Evolutionary conservation across 495 filamentous ascomycete genomes (phyloP), one percentile per base, ranked within the genome.

Genomic region (Schizothecium vesticola): DNA sequence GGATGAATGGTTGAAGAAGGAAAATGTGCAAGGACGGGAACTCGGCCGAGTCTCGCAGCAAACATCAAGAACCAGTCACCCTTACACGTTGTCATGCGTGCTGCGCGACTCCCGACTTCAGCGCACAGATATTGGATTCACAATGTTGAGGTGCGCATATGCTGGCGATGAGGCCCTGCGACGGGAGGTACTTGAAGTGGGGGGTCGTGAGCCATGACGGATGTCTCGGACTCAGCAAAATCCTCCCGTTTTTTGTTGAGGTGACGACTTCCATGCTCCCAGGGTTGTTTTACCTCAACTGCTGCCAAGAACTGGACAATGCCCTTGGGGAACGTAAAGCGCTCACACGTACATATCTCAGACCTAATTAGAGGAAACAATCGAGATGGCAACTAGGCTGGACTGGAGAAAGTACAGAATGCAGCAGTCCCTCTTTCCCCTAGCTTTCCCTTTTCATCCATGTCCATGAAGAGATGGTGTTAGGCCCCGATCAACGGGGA

Each of bases 221-320:
- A 51, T 51, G 43, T 51, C 43, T 51, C 43, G 43, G 43, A 22
- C 56, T 69, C 67, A 69, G 43, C 67, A 69, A 69, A 65, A 64
- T 69, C 56, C 26, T 9, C 12, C 26, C 10, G 2, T 58, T 70
- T 69, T 70, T 70, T 70, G 69, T 70, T 70, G 69, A 70, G 69
- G n/a, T 55, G 43, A 51, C 16, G 43, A 51, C 19, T 51, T 51
- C 19, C 19, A 36, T 1, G 31, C 11, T 12, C 3, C 11, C 43
- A n/a, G 43, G 16, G 43, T n/a, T n/a, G 43, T 51, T 51, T 51
- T 51, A 19, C 43, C 16, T n/a, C 43, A 51, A 51, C 43, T 51
- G 43, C 43, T 51, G 43, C 43, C 43, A 51, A 51, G 43, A 51
- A n/a, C 4, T 51, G 16, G 19, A 6, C 16, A 19, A 51, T 28